Evolutionary conservation across 176 grass and related monocot genomes (phyloP).

Genomic region (Ampelocalamus luodianensis): DNA sequence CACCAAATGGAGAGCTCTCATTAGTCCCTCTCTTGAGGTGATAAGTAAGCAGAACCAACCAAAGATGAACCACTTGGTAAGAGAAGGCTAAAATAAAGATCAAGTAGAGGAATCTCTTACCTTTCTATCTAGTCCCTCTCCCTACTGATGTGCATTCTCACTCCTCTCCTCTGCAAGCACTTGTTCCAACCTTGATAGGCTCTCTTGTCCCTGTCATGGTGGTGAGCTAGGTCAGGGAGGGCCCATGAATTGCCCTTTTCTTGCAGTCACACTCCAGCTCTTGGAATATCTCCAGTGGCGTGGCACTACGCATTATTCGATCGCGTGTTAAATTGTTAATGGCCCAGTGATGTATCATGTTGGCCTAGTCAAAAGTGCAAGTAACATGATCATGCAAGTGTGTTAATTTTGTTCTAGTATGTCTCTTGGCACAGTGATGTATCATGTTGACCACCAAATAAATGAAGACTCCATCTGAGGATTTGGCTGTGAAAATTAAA

Average conservation of each 20-base stretch:
- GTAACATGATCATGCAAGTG: neutral
- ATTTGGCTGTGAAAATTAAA: neutral
- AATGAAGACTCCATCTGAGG: neutral
- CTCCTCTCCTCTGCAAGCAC: slow-evolving; percentile 40
- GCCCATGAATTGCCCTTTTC: slow-evolving; percentile 38
- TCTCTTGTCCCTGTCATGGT: slow-evolving; percentile 40
- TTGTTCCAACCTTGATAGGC: slow-evolving; percentile 41
- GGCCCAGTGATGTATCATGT: neutral
- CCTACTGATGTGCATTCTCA: slow-evolving; percentile 33
- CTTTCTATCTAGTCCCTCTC: slow-evolving; percentile 12
- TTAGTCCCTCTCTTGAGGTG: slow-evolving; percentile 30
- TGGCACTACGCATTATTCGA: slow-evolving; percentile 9
- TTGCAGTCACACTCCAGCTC: slow-evolving; percentile 46
- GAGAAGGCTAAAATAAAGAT: slow-evolving; percentile 30
- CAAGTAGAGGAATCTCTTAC: slow-evolving; percentile 33
- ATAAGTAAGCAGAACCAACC: slow-evolving; percentile 32
- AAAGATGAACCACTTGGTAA: slow-evolving; percentile 15
- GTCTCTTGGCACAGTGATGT: neutral
- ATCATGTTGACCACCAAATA: neutral
- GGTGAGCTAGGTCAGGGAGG: slow-evolving; percentile 37
- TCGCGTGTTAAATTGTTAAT: slow-evolving; percentile 1
- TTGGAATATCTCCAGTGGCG: slow-evolving; percentile 41
- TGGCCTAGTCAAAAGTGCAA: slow-evolving; percentile 21
- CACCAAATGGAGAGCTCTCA: slow-evolving; percentile 15
- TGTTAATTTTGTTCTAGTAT: neutral